A percentile compares a stretch with the other conserved stretches of the same genome.
Evolutionary conservation across 2,329 filamentous ascomycete species (phyloP).

Genomic region (Ophiostoma piceae): DNA sequence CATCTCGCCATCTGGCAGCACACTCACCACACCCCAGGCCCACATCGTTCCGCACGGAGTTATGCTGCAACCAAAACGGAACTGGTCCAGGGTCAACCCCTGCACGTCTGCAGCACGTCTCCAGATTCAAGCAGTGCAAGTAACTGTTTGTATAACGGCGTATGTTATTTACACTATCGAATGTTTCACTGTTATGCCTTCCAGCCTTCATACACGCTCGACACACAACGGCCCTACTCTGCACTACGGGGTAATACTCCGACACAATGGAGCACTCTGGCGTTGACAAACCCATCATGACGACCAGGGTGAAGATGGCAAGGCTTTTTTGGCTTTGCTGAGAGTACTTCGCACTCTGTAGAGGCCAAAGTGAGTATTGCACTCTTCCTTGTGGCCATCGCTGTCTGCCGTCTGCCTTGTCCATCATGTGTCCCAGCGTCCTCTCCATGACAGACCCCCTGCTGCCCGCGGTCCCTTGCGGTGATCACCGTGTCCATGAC

Average conservation of each 20-base stretch:
- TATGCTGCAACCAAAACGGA: constrained; percentile 3
- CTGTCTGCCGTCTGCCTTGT: neutral
- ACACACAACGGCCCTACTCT: neutral
- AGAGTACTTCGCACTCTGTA: neutral
- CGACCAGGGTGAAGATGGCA: constrained; percentile 5
- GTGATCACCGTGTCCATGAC: neutral
- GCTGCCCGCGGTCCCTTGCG: neutral
- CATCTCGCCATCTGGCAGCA: constrained; percentile 10
- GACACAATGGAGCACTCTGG: neutral
- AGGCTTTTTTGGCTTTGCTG: neutral
- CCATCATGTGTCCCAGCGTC: constrained; percentile 3
- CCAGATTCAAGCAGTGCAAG: neutral
- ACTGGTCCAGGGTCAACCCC: neutral
- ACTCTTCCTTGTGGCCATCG: neutral
- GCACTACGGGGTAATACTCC: neutral
- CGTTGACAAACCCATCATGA: neutral
- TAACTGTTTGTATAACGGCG: neutral
- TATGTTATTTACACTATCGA: neutral
- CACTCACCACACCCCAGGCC: neutral
- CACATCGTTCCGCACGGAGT: constrained; percentile 2
- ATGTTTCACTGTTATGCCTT: constrained; percentile 3
- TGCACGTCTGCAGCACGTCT: neutral
- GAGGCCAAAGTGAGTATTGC: neutral
- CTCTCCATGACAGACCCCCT: neutral
- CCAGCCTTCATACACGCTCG: constrained; percentile 2